Conservation (phyloP, 495 filamentous ascomycete genomes). For the Achaetomiella virescens region DNA sequence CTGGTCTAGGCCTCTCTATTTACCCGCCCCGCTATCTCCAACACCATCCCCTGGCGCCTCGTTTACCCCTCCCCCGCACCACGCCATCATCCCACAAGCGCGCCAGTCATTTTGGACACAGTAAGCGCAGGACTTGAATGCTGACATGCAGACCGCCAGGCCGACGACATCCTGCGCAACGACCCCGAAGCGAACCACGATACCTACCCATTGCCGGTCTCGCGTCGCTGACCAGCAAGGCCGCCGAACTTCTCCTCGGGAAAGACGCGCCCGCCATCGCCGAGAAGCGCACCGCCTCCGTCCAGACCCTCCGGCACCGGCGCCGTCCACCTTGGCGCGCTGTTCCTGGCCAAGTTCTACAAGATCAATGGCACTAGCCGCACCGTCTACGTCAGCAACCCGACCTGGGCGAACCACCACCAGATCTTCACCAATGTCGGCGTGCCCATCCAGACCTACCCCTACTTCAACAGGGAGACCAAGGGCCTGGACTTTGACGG, state of each 20-base stretch:
- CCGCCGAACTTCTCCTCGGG: slow-evolving; percentile 84
- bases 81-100: background rate
- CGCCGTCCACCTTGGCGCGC: slow-evolving; percentile 78
- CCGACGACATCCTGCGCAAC: slow-evolving; percentile 77
- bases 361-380: slow-evolving; percentile 58
- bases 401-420: slow-evolving; percentile 98
- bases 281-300: slow-evolving; percentile 70
- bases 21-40: slow-evolving; percentile 13
- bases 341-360: slow-evolving; percentile 79
- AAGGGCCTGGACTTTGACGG: slow-evolving; percentile 88
- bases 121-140: slow-evolving; percentile 15
- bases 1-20: slow-evolving; percentile 4
- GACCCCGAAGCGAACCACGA: slow-evolving; percentile 94
- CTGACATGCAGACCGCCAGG: slow-evolving; percentile 44
- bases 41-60: background rate
- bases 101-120: background rate
- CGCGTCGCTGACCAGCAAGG: slow-evolving; percentile 73
- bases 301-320: slow-evolving; percentile 86
- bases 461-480: slow-evolving; percentile 83
- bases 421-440: slow-evolving; percentile 95
- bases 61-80: slow-evolving; percentile 9
- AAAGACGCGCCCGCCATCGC: slow-evolving; percentile 69
- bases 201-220: slow-evolving; percentile 96
- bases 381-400: slow-evolving; percentile 80
- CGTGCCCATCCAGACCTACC: slow-evolving; percentile 73